A percentile compares a stretch with the other conserved stretches of the same genome.
These are phyloP conservation scores for Houttuynia cordata DNA, from an alignment of 164 flowering plant genomes.

Conservation along the genomic window DNA sequence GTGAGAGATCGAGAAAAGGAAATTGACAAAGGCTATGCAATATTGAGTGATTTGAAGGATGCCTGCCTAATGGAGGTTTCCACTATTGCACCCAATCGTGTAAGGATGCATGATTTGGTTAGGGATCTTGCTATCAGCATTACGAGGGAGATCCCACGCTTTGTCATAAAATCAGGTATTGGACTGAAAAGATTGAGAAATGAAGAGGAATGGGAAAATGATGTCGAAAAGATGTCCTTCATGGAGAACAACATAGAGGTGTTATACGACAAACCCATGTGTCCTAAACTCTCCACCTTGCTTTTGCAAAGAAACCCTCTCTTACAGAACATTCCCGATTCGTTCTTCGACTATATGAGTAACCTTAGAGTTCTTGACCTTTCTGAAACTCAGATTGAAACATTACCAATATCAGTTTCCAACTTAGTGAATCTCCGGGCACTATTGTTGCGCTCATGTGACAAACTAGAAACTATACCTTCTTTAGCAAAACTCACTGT, in stretches of 20 bases:
- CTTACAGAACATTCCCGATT: no score
- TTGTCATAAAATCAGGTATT: no score
- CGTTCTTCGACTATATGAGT: constrained; percentile 4
- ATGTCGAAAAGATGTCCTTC: no score
- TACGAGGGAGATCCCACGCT: not conserved
- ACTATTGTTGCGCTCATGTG: no score
- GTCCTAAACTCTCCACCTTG: no score
- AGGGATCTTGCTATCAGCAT: constrained; percentile 22
- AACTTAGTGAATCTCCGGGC: constrained; percentile 1
- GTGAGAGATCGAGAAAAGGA: constrained; percentile 4
- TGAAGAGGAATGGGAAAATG: no score
- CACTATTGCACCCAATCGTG: not conserved
- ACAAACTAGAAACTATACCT: no score
- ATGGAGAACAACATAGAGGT: no score
- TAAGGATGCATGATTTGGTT: constrained; percentile 30
- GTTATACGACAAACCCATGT: no score
- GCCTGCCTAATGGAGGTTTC: not conserved
- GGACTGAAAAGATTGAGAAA: no score
- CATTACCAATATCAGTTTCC: constrained; percentile 17
- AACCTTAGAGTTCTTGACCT: constrained; percentile 18
- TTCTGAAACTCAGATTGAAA: constrained; percentile 8
- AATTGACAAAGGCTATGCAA: constrained; percentile 13
- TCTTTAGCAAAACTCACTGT: no score
- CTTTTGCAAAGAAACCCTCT: no score
- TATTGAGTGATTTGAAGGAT: constrained; percentile 2